Evolutionary conservation across 768 basidiomycete genomes (phyloP).

Genomic region (Naganishia onofrii): DNA sequence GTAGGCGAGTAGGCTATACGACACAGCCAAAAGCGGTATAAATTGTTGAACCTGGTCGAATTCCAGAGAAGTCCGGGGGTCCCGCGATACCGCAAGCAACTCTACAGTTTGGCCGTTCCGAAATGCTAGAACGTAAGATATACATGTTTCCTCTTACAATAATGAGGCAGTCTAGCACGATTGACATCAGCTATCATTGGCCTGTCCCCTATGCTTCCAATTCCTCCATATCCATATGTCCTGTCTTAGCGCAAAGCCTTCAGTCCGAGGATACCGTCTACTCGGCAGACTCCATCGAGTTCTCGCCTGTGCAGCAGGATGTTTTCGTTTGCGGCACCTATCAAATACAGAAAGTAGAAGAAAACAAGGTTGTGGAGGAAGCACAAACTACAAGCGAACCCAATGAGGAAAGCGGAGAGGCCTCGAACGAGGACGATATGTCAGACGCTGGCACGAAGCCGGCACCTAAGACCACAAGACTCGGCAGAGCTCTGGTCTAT

Average conservation of each 20-base stretch:
- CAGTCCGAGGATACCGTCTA: constrained; percentile 63
- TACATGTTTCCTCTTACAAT: not conserved
- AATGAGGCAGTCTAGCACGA: not conserved
- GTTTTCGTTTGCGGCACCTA: constrained; percentile 90
- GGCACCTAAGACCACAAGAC: constrained; percentile 50
- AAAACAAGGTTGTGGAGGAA: not conserved
- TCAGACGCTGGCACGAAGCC: constrained; percentile 33
- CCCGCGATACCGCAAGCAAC: not conserved
- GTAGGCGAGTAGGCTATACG: too few species aligned
- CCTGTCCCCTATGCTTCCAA: not conserved
- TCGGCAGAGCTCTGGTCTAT: constrained; percentile 73
- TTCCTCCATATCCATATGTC: not conserved
- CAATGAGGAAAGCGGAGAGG: constrained; percentile 50
- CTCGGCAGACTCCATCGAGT: constrained; percentile 88
- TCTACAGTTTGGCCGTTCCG: not conserved
- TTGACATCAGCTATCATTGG: not conserved
- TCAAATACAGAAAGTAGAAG: constrained; percentile 62
- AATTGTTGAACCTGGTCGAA: too few species aligned
- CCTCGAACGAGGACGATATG: constrained; percentile 33
- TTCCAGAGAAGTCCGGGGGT: too few species aligned
- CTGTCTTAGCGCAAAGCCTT: constrained; percentile 31
- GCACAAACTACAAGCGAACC: not conserved
- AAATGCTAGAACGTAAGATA: constrained; percentile 2
- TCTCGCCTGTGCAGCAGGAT: constrained; percentile 60
- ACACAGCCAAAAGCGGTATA: too few species aligned